Evolutionary conservation across 1,284 basidiomycete genomes (phyloP).

Genomic region (Leccinum variabile): DNA sequence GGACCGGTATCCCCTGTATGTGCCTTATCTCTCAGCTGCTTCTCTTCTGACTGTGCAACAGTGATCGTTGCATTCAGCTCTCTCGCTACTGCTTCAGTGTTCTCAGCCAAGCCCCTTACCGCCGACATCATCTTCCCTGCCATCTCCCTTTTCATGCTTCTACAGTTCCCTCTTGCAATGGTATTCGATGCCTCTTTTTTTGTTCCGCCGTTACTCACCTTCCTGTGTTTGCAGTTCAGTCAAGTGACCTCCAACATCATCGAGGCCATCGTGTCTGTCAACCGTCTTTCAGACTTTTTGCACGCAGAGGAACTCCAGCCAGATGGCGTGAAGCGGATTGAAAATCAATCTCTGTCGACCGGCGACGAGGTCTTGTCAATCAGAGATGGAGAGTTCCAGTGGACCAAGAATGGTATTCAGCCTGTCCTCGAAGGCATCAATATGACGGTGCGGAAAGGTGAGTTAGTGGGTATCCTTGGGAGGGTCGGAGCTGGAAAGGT

Average conservation of each 20-base stretch:
- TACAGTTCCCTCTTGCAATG: conserved; percentile 89
- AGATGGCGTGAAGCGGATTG: conserved; percentile 61
- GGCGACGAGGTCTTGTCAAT: conserved; percentile 78
- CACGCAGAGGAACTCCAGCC: conserved; percentile 77
- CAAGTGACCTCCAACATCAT: conserved; percentile 77
- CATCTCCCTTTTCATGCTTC: conserved; percentile 89
- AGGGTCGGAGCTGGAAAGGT: conserved; percentile 94
- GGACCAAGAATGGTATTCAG: conserved; percentile 57
- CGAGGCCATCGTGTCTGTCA: conserved; percentile 84
- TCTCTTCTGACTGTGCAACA: conserved; percentile 36
- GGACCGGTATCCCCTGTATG: conserved; percentile 63
- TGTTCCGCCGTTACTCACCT: conserved; percentile 4
- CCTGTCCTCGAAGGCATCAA: conserved; percentile 80
- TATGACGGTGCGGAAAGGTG: conserved; percentile 79
- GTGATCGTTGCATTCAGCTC: conserved; percentile 87
- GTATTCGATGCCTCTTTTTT: conserved; percentile 36
- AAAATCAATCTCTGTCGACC: conserved; percentile 43
- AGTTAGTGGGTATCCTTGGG: conserved; percentile 84
- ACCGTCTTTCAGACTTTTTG: conserved; percentile 79
- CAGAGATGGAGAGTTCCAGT: conserved; percentile 74
- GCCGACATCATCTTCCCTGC: conserved; percentile 94
- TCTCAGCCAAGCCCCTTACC: conserved; percentile 74
- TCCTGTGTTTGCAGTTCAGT: conserved; percentile 47
- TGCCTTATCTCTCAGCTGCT: conserved; percentile 18
- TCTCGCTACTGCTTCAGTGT: conserved; percentile 78